Percentiles rank a stretch among this genome's conserved stretches.
These are phyloP conservation scores for Solanum commersonii DNA, from an alignment of 257 asterid genomes.

Conservation along the genomic window DNA sequence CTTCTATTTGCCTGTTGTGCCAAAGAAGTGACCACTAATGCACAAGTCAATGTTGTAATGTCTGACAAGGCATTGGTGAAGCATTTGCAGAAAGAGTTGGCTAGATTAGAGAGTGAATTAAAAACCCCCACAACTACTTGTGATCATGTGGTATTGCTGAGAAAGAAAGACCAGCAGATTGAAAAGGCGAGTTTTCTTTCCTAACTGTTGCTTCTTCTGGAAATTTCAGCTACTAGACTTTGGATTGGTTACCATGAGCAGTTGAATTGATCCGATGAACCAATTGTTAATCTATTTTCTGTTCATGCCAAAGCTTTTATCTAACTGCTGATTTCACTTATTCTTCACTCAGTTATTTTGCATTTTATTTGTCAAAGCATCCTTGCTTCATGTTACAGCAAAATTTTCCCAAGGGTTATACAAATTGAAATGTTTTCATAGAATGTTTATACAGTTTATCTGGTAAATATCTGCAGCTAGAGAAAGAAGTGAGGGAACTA, in stretches of 20 bases:
- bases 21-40: constrained; percentile 95
- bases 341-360: background rate
- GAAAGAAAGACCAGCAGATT: constrained; percentile 84
- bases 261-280: background rate
- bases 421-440: background rate
- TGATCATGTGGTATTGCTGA: constrained; percentile 58
- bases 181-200: constrained; percentile 54
- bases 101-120: constrained; percentile 88
- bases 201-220: background rate
- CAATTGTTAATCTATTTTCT: background rate
- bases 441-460: background rate
- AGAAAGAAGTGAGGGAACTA: constrained; percentile 78
- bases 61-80: constrained; percentile 99
- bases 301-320: background rate
- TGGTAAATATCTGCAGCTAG: constrained; percentile 50
- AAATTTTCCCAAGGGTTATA: background rate
- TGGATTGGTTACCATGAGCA: background rate
- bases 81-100: constrained; percentile 95
- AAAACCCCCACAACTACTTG: constrained; percentile 64
- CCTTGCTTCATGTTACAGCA: background rate
- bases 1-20: constrained; percentile 96
- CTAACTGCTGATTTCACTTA: background rate
- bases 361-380: background rate
- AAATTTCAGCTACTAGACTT: background rate
- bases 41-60: constrained; percentile 99